A percentile compares a stretch with the other conserved stretches of the same genome.
Evolutionary conservation across 768 basidiomycete species (phyloP).

Genomic region (Rossbeevera mucosa): DNA sequence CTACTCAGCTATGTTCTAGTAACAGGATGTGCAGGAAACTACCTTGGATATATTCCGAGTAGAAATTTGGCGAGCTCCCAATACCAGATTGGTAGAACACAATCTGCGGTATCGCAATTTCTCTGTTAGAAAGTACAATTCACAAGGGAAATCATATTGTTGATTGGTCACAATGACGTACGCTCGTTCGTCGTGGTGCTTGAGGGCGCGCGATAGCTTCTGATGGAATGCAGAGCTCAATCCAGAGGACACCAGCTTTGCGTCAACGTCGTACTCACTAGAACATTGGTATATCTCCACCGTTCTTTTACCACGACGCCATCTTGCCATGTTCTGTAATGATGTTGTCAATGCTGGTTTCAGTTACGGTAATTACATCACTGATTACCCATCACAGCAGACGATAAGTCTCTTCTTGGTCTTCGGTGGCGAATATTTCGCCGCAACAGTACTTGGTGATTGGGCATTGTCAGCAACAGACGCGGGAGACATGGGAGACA

Average conservation of each 20-base stretch:
- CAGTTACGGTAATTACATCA: background rate
- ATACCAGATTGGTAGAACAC: constrained; percentile 65
- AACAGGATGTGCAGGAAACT: constrained; percentile 5
- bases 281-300: constrained; percentile 52
- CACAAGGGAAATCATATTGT: background rate
- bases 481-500: constrained; percentile 10
- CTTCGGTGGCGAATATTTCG: background rate
- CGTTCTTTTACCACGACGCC: constrained; percentile 43
- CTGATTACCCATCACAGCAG: constrained; percentile 68
- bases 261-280: constrained; percentile 36
- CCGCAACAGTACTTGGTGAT: background rate
- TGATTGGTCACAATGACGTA: constrained; percentile 8
- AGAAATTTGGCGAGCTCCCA: constrained; percentile 52
- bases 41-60: constrained; percentile 61
- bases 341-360: background rate
- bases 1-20: constrained; percentile 5
- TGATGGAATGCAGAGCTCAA: constrained; percentile 16
- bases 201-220: constrained; percentile 52
- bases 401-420: constrained; percentile 59
- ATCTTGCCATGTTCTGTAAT: constrained; percentile 67
- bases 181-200: constrained; percentile 45
- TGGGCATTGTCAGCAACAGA: constrained; percentile 3
- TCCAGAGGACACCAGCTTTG: background rate
- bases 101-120: constrained; percentile 49
- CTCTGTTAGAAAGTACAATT: constrained; percentile 16